Percentiles rank a stretch among this genome's conserved stretches.
Conservation (phyloP, 148 eudicot species). For the Chenopodium album region DNA sequence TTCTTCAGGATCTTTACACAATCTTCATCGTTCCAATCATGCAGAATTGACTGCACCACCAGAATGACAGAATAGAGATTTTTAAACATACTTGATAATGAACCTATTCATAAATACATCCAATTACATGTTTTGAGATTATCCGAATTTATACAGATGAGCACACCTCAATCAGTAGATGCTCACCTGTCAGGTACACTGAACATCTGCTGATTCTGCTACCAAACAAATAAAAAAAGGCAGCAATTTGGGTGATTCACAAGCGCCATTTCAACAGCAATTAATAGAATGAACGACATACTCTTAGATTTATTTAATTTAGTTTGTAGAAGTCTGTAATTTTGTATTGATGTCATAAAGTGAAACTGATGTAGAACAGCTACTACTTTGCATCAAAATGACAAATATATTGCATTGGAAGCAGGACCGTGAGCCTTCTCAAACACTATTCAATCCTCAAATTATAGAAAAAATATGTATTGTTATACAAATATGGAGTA, state of each 20-base stretch:
- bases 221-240: background rate
- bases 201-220: background rate
- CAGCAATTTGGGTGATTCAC: background rate
- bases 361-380: background rate
- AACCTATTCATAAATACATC: background rate
- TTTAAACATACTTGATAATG: background rate
- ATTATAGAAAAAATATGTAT: too few species aligned
- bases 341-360: background rate
- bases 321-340: too few species aligned
- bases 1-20: constrained; percentile 35
- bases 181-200: background rate
- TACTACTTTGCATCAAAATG: background rate
- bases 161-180: background rate
- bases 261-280: background rate
- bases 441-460: too few species aligned
- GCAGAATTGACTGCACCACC: constrained; percentile 37
- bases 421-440: background rate
- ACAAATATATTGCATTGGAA: background rate
- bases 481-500: too few species aligned
- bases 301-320: too few species aligned
- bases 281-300: background rate
- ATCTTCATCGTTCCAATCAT: constrained; percentile 44
- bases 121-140: background rate
- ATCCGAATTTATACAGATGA: background rate
- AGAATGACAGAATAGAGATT: background rate